phyloP scores from a whole-genome alignment of 129 eudicot genomes.

The Calendula officinalis region DNA sequence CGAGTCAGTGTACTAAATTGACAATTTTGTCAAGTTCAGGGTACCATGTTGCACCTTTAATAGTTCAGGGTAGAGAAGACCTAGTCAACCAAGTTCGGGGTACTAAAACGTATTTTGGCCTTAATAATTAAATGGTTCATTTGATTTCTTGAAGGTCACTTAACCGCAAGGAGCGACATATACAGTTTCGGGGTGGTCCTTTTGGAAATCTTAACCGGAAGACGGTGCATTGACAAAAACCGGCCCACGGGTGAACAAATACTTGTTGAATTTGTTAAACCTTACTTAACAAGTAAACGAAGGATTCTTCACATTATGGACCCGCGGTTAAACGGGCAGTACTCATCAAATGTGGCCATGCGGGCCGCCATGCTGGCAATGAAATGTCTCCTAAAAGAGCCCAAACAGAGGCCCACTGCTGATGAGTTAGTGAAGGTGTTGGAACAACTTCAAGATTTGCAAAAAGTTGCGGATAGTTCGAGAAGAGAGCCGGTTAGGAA shows the following conservation, averaged over 20 bases:
- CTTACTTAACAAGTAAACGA: constrained; percentile 52
- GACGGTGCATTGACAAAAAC: constrained; percentile 56
- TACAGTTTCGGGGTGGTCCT: constrained; percentile 45
- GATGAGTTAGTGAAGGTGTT: constrained; percentile 47
- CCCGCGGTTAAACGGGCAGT: constrained; percentile 53
- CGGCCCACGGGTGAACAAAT: constrained; percentile 53
- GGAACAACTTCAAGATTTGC: constrained; percentile 47
- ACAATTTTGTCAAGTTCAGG: too few relatives aligned
- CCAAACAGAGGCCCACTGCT: constrained; percentile 50
- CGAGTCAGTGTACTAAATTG: too few relatives aligned
- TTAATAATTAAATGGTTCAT: not conserved
- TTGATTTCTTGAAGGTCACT: constrained; percentile 3
- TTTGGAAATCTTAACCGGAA: constrained; percentile 62
- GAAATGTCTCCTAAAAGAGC: constrained; percentile 48
- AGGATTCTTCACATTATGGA: constrained; percentile 56
- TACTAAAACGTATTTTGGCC: too few relatives aligned
- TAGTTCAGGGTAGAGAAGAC: too few relatives aligned
- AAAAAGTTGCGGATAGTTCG: constrained; percentile 17
- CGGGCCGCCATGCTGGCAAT: constrained; percentile 49
- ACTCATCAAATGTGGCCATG: constrained; percentile 42
- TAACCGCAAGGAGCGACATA: constrained; percentile 15
- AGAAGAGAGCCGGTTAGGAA: constrained; percentile 16
- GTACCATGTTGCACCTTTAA: too few relatives aligned
- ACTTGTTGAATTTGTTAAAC: constrained; percentile 61
- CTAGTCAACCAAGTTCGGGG: too few relatives aligned